Evolutionary conservation across 768 basidiomycete genomes (phyloP).

Genomic region (Phaffia australis): DNA sequence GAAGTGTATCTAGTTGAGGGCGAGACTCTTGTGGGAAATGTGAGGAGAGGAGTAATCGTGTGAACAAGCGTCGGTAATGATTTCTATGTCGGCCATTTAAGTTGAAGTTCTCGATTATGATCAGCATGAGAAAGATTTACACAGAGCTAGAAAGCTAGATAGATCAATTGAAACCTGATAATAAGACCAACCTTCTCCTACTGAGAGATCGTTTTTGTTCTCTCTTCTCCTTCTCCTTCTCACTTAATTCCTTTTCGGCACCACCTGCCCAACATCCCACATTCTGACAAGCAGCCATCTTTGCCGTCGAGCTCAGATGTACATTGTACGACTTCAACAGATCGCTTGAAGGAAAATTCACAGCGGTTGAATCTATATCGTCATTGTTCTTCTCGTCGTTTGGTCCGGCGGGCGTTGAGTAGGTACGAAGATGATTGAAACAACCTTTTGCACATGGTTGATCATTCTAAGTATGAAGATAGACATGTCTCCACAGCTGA

Average conservation of each 20-base stretch:
- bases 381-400: too few relatives aligned
- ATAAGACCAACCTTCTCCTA: conserved; percentile 1
- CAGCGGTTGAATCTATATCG: too few relatives aligned
- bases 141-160: not conserved
- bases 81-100: not conserved
- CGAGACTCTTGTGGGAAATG: not conserved
- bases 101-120: not conserved
- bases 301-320: not conserved
- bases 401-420: not conserved
- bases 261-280: not conserved
- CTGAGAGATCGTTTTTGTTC: not conserved
- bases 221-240: not conserved
- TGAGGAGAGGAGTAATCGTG: not conserved
- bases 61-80: conserved; percentile 4
- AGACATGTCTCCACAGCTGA: not conserved
- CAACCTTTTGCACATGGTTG: not conserved
- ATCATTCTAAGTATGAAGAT: too few relatives aligned
- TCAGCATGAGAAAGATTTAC: not conserved
- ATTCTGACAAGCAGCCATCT: conserved; percentile 9
- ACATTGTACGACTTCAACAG: not conserved
- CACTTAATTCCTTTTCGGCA: not conserved
- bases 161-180: too few relatives aligned
- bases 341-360: not conserved
- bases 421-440: conserved; percentile 4
- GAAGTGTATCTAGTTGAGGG: not conserved